Evolutionary conservation across 371 early-diverging fungal species (phyloP).

Genomic region (Mortierella sp.): DNA sequence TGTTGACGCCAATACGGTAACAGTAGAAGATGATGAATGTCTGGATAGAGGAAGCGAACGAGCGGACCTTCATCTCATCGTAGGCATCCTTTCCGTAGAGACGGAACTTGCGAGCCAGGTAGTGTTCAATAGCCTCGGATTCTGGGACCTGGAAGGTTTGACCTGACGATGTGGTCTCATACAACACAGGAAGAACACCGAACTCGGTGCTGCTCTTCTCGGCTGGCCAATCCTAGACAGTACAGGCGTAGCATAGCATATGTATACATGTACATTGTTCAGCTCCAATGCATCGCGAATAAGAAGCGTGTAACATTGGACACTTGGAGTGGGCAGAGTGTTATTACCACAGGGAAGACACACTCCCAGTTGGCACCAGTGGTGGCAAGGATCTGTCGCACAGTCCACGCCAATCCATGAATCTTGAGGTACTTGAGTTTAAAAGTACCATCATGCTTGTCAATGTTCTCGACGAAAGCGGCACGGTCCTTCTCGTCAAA

Average conservation of each 20-base stretch:
- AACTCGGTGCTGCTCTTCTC: slow-evolving; percentile 29
- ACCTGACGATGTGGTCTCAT: slow-evolving; percentile 32
- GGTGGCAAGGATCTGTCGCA: slow-evolving; percentile 38
- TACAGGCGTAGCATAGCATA: too few species aligned
- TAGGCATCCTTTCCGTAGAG: slow-evolving; percentile 21
- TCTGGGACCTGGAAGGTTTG: slow-evolving; percentile 29
- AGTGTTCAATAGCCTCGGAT: slow-evolving; percentile 37
- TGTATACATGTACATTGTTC: too few species aligned
- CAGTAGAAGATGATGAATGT: slow-evolving; percentile 9
- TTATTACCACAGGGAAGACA: slow-evolving; percentile 26
- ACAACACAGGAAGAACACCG: slow-evolving; percentile 34
- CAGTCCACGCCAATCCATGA: slow-evolving; percentile 18
- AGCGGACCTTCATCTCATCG: slow-evolving; percentile 35
- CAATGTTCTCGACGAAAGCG: slow-evolving; percentile 11
- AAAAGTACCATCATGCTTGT: slow-evolving; percentile 29
- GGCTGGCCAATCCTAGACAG: slow-evolving; percentile 30
- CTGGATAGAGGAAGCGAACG: slow-evolving; percentile 24
- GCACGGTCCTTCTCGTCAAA: slow-evolving; percentile 25
- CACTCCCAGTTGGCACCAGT: slow-evolving; percentile 32
- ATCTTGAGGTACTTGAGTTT: slow-evolving; percentile 36
- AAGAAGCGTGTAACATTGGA: neutral
- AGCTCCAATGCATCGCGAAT: too few species aligned
- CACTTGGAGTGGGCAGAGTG: too few species aligned
- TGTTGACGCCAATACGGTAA: slow-evolving; percentile 11
- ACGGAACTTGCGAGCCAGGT: slow-evolving; percentile 27